Base-by-base conservation (phyloP, 169 alveolate genomes). In the Neospora caninum region DNA sequence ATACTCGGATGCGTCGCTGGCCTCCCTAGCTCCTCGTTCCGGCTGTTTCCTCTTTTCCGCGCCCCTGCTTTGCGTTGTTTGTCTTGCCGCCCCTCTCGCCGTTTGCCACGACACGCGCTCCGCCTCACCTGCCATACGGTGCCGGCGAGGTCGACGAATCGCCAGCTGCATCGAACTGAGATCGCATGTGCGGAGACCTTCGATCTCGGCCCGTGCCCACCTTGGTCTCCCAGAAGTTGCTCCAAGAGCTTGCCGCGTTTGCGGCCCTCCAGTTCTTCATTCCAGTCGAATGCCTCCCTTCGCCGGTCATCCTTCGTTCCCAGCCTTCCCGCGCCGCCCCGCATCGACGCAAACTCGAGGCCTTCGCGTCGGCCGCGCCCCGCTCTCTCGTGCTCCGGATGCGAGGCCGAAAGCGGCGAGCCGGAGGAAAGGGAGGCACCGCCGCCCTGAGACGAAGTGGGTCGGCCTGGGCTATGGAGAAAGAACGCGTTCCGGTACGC, bases 121-220 rank as follows among this genome's bases (percentile, higher is more conserved):
- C n/a, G 31, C 10, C 86, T 20, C n/a, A 92, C 94, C 92, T 82
- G 94, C 70, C 88, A 92, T 16, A 88, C 64, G 7, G 82, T 88
- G 78, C 86, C 70, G 9, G 64, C 94, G 31, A 92, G 88, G 22
- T 80, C 94, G 18, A 83, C 92, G 78, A 82, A 92, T 80, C 94
- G 70, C 38, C 49, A 88, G 94, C 94, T 92, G 91, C 92, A 54
- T 36, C 92, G 91, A 41, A 92, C 42, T 4, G 94, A 92, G 43
- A 92, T 80, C 0, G 94, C 94, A 42, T 92, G 94, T 54, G 94
- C 94, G 31, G 94, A 91, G 69, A 91, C 45, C 45, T 78, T 78
- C 43, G 45, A 78, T 29, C 86, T 18, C 73, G 73, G 34, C 31
- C 34, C 34, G 34, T 22, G 34, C 31, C 73, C 31, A 29, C 73